phyloP scores from a whole-genome alignment of 73 alveolate genomes.

The Paramecium primaurelia region DNA sequence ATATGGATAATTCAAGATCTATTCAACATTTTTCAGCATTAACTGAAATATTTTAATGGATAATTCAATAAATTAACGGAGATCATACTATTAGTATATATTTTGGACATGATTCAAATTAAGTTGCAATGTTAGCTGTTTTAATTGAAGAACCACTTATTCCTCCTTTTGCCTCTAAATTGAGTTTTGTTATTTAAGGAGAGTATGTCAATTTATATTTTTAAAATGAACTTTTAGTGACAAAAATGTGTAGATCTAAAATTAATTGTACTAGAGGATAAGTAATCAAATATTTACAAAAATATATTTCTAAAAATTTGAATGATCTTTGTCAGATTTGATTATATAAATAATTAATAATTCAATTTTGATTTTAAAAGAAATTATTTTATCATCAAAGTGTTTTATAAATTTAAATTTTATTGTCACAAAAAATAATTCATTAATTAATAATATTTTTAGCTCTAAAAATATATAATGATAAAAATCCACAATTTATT shows the following conservation, averaged over 20 bases:
- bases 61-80: neutral
- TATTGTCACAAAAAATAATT: no score
- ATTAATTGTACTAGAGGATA: neutral
- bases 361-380: neutral
- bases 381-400: no score
- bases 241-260: neutral
- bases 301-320: neutral
- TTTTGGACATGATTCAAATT: slow-evolving; percentile 45
- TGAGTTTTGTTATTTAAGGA: neutral
- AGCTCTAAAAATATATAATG: no score
- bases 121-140: slow-evolving; percentile 6
- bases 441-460: no score
- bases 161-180: neutral
- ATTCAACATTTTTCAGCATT: neutral
- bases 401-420: no score
- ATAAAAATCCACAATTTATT: no score
- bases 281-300: neutral
- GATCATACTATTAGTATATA: neutral
- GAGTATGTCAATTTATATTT: slow-evolving; percentile 3
- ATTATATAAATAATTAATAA: neutral
- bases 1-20: neutral
- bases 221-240: neutral
- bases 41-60: slow-evolving; percentile 22
- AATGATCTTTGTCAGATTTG: neutral
- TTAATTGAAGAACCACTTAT: neutral